Evolutionary conservation across 2,329 filamentous ascomycete species (phyloP).

Genomic region (Aspergillus tubingensis): DNA sequence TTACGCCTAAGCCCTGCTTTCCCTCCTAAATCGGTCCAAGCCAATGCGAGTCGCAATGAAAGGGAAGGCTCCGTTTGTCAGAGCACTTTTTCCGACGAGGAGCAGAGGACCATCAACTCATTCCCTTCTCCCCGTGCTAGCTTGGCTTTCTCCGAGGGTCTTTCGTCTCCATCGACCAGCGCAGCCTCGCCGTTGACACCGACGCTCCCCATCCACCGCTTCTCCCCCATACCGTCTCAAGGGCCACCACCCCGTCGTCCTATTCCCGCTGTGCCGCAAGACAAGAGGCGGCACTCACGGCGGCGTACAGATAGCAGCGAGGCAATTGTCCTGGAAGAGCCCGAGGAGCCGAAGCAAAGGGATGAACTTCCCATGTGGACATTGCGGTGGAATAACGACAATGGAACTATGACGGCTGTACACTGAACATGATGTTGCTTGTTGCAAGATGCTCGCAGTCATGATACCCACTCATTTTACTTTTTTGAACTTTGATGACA

Average conservation of each 20-base stretch:
- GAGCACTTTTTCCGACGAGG: slow-evolving; percentile 36
- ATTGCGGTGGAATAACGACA: slow-evolving; percentile 46
- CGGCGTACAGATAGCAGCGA: slow-evolving; percentile 48
- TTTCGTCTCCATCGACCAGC: slow-evolving; percentile 40
- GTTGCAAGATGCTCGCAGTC: slow-evolving; percentile 2
- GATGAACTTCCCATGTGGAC: slow-evolving; percentile 50
- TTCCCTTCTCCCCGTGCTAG: slow-evolving; percentile 36
- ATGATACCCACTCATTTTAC: slow-evolving; percentile 5
- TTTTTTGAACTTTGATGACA: not conserved
- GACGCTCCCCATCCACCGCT: slow-evolving; percentile 42
- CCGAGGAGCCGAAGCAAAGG: slow-evolving; percentile 57
- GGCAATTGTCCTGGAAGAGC: slow-evolving; percentile 48
- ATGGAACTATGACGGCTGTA: slow-evolving; percentile 36
- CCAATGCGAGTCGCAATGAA: slow-evolving; percentile 28
- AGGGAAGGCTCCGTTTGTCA: slow-evolving; percentile 31
- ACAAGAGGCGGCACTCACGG: slow-evolving; percentile 40
- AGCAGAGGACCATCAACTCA: slow-evolving; percentile 37
- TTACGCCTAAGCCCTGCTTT: slow-evolving; percentile 41
- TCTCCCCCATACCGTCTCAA: slow-evolving; percentile 38
- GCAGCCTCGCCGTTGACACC: slow-evolving; percentile 43
- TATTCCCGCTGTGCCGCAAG: slow-evolving; percentile 35
- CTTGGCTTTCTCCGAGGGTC: slow-evolving; percentile 40
- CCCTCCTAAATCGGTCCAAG: slow-evolving; percentile 31
- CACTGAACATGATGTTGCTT: slow-evolving; percentile 29
- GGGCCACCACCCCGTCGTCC: slow-evolving; percentile 35